These are phyloP conservation scores for Farysia itapuensis DNA, from an alignment of 1,284 basidiomycete genomes.

Conservation along the genomic window DNA sequence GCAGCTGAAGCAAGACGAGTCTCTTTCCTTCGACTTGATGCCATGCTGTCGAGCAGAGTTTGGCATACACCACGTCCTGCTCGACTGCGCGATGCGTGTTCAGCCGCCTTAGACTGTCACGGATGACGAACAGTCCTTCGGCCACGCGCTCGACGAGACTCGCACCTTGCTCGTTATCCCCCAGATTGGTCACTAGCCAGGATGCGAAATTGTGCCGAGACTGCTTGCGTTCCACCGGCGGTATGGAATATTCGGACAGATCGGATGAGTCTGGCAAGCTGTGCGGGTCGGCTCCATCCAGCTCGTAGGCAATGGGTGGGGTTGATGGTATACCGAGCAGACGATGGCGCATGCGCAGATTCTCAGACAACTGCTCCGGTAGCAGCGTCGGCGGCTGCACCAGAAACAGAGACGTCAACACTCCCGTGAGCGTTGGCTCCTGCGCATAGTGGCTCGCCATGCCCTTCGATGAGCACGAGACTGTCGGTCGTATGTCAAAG, in stretches of 20 bases:
- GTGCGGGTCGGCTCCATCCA: not conserved
- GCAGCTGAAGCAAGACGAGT: slow-evolving; percentile 1
- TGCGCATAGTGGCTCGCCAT: not conserved
- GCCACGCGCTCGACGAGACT: not conserved
- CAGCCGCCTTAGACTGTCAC: not conserved
- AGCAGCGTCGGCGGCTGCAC: slow-evolving; percentile 4
- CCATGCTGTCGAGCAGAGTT: not conserved
- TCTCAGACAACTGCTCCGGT: slow-evolving; percentile 8
- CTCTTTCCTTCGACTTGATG: slow-evolving; percentile 4
- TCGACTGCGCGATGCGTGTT: not conserved
- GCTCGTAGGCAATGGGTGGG: slow-evolving; percentile 6
- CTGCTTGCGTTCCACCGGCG: not conserved
- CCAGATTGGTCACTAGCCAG: slow-evolving; percentile 1
- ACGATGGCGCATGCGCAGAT: slow-evolving; percentile 21
- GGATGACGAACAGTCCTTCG: not conserved
- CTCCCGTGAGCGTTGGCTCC: not conserved
- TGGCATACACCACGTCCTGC: not conserved
- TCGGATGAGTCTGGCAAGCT: not conserved
- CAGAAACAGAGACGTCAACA: slow-evolving; percentile 17
- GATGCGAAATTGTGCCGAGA: slow-evolving; percentile 2
- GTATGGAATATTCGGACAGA: not conserved
- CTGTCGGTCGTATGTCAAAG: no score
- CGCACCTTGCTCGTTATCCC: not conserved
- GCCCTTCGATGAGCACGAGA: no score
- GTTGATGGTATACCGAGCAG: slow-evolving; percentile 10